Conservation (phyloP, 371 early-diverging fungal genomes). For the Racocetra persica region DNA sequence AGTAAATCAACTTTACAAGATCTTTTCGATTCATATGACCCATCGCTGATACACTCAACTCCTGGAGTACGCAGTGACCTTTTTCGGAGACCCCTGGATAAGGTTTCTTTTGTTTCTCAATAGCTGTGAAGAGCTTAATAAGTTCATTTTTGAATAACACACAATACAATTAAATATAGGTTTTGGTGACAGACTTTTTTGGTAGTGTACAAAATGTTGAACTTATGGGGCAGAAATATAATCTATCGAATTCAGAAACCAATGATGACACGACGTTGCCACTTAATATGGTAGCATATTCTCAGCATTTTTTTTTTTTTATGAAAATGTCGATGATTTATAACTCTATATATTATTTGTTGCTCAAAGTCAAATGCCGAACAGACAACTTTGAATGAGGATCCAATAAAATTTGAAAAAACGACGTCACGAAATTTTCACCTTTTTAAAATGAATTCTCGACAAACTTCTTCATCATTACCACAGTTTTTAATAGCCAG, state of each 20-base stretch:
- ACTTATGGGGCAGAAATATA: constrained; percentile 61
- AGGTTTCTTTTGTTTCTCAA: constrained; percentile 49
- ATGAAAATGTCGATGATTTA: neutral
- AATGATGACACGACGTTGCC: neutral
- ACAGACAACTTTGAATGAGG: neutral
- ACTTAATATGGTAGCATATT: constrained; percentile 7
- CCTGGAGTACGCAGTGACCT: constrained; percentile 88
- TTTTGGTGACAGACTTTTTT: constrained; percentile 92
- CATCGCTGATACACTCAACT: constrained; percentile 74
- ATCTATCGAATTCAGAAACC: constrained; percentile 8
- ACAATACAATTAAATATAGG: constrained; percentile 49
- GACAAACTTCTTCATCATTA: constrained; percentile 5
- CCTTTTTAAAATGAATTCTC: constrained; percentile 22
- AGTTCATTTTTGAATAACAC: neutral
- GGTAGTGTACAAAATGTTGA: constrained; percentile 92
- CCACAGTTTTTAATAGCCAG: constrained; percentile 30
- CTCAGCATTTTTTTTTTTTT: neutral
- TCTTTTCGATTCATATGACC: constrained; percentile 61
- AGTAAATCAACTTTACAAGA: constrained; percentile 78
- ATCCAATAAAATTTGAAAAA: neutral
- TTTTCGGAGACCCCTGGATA: constrained; percentile 74
- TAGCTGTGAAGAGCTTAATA: neutral
- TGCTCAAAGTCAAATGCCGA: neutral
- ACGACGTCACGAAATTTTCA: constrained; percentile 21
- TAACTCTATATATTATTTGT: neutral